A percentile compares a stretch with the other conserved stretches of the same genome.
Evolutionary conservation across 352 stramenopile species (phyloP).

Genomic region (Thalassiosira livingstoniorum): DNA sequence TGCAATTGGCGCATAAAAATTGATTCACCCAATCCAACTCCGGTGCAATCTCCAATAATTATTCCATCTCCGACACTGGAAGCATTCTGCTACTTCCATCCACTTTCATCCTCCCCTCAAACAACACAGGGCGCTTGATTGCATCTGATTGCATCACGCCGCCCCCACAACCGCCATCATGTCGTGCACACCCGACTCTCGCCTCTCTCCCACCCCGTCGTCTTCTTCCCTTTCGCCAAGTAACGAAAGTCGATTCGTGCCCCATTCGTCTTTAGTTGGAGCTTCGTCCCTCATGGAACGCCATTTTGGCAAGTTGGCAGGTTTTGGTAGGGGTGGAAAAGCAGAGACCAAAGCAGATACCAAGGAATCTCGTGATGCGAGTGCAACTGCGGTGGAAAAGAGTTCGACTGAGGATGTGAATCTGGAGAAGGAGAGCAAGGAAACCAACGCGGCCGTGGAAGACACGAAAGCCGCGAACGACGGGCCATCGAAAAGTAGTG

Average conservation of each 20-base stretch:
- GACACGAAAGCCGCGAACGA: too few species aligned
- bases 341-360: neutral
- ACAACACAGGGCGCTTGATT: too few species aligned
- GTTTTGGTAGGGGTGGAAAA: neutral
- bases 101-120: too few species aligned
- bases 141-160: too few species aligned
- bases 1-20: too few species aligned
- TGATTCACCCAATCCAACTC: too few species aligned
- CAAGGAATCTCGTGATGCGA: neutral
- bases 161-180: slow-evolving; percentile 1
- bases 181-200: slow-evolving; percentile 11
- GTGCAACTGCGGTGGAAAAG: neutral
- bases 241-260: slow-evolving; percentile 60
- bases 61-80: too few species aligned
- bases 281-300: slow-evolving; percentile 30
- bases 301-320: slow-evolving; percentile 14
- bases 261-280: slow-evolving; percentile 33
- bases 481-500: too few species aligned
- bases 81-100: too few species aligned
- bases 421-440: slow-evolving; percentile 1
- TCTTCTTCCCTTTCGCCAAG: slow-evolving; percentile 43
- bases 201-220: slow-evolving; percentile 1
- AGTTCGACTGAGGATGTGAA: neutral
- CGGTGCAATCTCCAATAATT: too few species aligned
- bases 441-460: too few species aligned